These are phyloP conservation scores for Besnoitia besnoiti DNA, from an alignment of 169 alveolate genomes.

Conservation along the genomic window DNA sequence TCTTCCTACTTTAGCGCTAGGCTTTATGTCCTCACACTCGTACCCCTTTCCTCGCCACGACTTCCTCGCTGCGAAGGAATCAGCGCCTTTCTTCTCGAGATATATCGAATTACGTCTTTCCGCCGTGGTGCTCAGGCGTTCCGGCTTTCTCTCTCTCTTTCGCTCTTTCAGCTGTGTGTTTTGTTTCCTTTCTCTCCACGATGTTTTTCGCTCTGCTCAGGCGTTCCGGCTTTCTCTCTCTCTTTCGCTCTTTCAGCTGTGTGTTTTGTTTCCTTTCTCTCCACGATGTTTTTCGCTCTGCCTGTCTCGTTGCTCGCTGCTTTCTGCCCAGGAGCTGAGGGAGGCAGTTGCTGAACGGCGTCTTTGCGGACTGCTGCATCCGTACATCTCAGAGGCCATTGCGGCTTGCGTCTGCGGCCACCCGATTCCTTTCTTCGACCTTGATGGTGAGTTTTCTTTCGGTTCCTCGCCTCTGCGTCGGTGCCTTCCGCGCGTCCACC, in stretches of 20 bases:
- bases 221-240: neutral
- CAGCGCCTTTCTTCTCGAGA: too few relatives aligned
- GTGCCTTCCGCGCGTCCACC: too few relatives aligned
- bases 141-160: neutral
- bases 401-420: constrained; percentile 12
- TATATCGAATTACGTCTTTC: too few relatives aligned
- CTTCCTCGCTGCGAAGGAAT: too few relatives aligned
- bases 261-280: neutral
- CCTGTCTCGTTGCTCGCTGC: neutral
- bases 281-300: neutral
- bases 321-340: constrained; percentile 50
- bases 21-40: too few relatives aligned
- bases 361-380: constrained; percentile 60
- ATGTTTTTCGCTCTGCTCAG: neutral
- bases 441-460: constrained; percentile 63
- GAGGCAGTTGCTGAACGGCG: constrained; percentile 33
- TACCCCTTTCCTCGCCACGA: too few relatives aligned
- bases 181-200: neutral
- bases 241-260: neutral
- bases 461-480: too few relatives aligned
- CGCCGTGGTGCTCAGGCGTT: neutral
- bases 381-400: constrained; percentile 59
- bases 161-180: too few relatives aligned
- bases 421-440: constrained; percentile 24
- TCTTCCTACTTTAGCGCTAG: too few relatives aligned